Evolutionary conservation across 352 stramenopile species (phyloP), one percentile per base, ranked within the genome.

Genomic region (Phytophthora nicotianae): DNA sequence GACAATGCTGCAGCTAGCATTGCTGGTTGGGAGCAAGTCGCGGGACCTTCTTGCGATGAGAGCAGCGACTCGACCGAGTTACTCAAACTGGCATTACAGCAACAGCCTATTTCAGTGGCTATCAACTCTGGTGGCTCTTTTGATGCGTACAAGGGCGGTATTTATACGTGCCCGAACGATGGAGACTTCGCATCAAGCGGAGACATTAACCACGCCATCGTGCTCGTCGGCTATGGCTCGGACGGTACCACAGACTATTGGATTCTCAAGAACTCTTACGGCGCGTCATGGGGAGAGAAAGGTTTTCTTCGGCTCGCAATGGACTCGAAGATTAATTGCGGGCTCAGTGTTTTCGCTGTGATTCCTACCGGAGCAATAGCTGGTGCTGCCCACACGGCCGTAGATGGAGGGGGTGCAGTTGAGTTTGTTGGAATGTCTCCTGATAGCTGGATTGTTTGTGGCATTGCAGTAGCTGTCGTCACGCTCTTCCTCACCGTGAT

Each of bases 211-310:
- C 83, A 94, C 67, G 81, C 86, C 1, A 49, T 94, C 26, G 61
- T 91, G 47, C 75, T 94, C 13, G 86, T 94, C 3, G 86, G 86
- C 27, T 92, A 94, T 63, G 83, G 74, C 29, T 68, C 60, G 4
- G 49, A 72, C 29, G 76, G 19, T 50, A 72, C 38, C 40, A 74
- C 53, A 65, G 65, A 89, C 40, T 94, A 88, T 38, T 92, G 86
- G 86, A 81, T 92, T 38, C 57, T 94, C 17, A 94, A 94, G 59
- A 94, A 94, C 70, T 94, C 83, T 58, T 94, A 94, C 72, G 72
- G 79, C 4, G 60, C 68, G 14, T 76, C 75, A 19, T 94, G 86
- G 86, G 83, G 85, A 5, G 79, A 90, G 26, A 79, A 87, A 41
- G 80, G 86, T 7, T 92, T 87, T 57, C 32, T 92, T 29, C 60